These are phyloP conservation scores for Bathelium albidoporum DNA, from an alignment of 495 filamentous ascomycete genomes.

Conservation along the genomic window DNA sequence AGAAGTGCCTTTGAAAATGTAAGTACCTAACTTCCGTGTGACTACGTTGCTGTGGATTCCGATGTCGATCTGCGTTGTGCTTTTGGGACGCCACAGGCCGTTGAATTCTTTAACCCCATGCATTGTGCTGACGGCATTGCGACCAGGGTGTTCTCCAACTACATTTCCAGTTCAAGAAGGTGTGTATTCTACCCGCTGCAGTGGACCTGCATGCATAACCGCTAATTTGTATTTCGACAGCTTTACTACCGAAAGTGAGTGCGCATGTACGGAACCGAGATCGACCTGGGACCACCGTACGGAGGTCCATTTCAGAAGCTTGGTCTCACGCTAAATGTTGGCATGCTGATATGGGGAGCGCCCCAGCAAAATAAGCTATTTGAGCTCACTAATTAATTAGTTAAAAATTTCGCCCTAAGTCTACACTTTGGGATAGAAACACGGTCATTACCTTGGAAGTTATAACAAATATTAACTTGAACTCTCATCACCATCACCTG, in stretches of 20 bases:
- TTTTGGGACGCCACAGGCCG: slow-evolving; percentile 14
- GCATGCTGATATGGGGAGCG: no score
- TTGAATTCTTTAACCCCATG: slow-evolving; percentile 7
- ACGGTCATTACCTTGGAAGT: no score
- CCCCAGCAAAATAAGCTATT: no score
- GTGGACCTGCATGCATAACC: background rate
- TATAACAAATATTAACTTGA: no score
- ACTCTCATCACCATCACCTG: no score
- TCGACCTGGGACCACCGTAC: no score
- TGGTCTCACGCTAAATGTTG: no score
- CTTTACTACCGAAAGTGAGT: slow-evolving; percentile 18
- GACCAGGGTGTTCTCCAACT: slow-evolving; percentile 84
- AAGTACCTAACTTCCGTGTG: slow-evolving; percentile 32
- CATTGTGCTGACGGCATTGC: slow-evolving; percentile 17
- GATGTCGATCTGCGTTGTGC: slow-evolving; percentile 10
- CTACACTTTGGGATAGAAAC: no score
- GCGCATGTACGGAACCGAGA: background rate
- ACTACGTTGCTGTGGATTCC: slow-evolving; percentile 1
- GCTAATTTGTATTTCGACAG: slow-evolving; percentile 1
- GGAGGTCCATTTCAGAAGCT: no score
- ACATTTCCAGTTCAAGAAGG: slow-evolving; percentile 95
- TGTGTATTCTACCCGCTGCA: slow-evolving; percentile 21
- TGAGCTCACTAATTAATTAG: no score
- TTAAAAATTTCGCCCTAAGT: no score
- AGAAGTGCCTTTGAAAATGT: slow-evolving; percentile 97